Conservation (phyloP, 2,329 filamentous ascomycete species). For the Beauveria rudraprayagi region DNA sequence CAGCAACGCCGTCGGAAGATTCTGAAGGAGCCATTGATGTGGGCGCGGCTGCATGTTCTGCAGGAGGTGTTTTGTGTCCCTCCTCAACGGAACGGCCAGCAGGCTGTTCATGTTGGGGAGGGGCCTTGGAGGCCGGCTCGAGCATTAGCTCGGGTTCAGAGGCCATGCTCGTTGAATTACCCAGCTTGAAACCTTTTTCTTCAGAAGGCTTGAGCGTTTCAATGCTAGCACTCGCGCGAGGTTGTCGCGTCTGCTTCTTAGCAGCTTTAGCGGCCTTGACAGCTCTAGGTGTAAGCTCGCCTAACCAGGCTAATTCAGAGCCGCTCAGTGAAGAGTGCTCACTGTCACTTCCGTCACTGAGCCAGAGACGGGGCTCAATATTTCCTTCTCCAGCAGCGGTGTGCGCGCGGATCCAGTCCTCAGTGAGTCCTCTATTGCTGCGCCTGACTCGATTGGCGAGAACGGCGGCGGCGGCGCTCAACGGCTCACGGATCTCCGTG, state of each 20-base stretch:
- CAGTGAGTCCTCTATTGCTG: conserved; percentile 57
- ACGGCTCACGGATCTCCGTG: conserved; percentile 27
- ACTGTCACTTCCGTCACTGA: conserved; percentile 65
- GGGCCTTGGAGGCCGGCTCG: conserved; percentile 16
- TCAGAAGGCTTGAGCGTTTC: conserved; percentile 43
- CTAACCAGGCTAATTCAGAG: conserved; percentile 49
- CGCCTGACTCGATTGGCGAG: conserved; percentile 56
- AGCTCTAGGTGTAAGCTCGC: conserved; percentile 40
- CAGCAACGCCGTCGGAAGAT: not conserved
- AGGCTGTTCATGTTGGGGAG: conserved; percentile 5
- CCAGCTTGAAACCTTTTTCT: conserved; percentile 19
- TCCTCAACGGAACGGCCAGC: not conserved
- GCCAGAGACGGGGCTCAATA: conserved; percentile 70
- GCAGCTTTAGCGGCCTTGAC: conserved; percentile 31
- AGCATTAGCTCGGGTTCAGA: conserved; percentile 20
- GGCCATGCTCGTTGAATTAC: conserved; percentile 26
- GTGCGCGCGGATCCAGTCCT: conserved; percentile 82
- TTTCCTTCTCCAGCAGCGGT: conserved; percentile 62
- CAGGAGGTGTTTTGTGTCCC: not conserved
- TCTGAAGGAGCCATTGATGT: conserved; percentile 19
- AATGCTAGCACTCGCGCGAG: conserved; percentile 43
- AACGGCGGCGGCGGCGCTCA: conserved; percentile 52
- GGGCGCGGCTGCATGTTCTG: not conserved
- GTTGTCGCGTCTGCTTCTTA: conserved; percentile 28
- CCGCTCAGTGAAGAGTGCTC: conserved; percentile 68